phyloP scores from a whole-genome alignment of 2,329 filamentous ascomycete genomes.

The Dryadomyces quercus-mongolicae region DNA sequence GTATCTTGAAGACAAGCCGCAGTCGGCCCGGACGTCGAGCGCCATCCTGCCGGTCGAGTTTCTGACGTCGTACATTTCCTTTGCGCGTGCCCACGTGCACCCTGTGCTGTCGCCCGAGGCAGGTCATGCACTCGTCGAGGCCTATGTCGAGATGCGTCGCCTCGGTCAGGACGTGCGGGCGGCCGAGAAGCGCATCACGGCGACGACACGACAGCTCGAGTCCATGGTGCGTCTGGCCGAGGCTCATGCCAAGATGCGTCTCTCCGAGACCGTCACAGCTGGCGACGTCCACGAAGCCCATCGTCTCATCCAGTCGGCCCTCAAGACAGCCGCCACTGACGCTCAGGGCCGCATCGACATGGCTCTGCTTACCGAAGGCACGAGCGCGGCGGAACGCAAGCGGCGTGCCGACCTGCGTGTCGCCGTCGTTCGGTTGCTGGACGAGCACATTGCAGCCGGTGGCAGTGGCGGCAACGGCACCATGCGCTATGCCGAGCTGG shows the following conservation, averaged over 20 bases:
- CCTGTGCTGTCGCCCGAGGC: constrained; percentile 71
- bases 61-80: constrained; percentile 92
- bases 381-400: constrained; percentile 73
- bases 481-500: constrained; percentile 69
- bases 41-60: constrained; percentile 92
- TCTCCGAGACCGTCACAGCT: constrained; percentile 61
- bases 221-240: constrained; percentile 96
- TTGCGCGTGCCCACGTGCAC: constrained; percentile 77
- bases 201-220: constrained; percentile 91
- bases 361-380: constrained; percentile 90
- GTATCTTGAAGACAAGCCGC: constrained; percentile 90
- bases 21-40: constrained; percentile 59
- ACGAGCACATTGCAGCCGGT: constrained; percentile 63
- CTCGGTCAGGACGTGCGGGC: constrained; percentile 79
- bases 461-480: constrained; percentile 25
- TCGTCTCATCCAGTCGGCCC: constrained; percentile 79
- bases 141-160: constrained; percentile 91
- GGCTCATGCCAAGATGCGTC: constrained; percentile 95
- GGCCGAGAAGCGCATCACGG: constrained; percentile 90
- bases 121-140: constrained; percentile 68
- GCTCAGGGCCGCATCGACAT: constrained; percentile 90
- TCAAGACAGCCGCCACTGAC: constrained; percentile 97
- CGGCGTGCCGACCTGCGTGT: constrained; percentile 74
- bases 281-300: constrained; percentile 84
- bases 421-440: constrained; percentile 60